Conservation (phyloP, 2,329 filamentous ascomycete species). For the Purpureocillium takamizusanense region DNA sequence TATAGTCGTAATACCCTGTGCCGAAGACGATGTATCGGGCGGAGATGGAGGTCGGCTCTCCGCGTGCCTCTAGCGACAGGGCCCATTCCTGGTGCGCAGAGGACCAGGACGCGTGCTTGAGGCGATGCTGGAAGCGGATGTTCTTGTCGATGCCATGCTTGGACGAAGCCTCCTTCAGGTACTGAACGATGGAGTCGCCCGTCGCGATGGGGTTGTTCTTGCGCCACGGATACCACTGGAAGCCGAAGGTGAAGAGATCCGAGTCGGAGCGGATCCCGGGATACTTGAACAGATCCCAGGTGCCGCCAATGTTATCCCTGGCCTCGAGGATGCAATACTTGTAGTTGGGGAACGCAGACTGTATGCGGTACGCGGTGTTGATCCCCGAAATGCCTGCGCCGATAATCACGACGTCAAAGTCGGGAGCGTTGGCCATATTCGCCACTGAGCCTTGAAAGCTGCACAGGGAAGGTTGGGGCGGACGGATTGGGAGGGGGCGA, state of each 20-base stretch:
- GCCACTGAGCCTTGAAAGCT: no score
- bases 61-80: slow-evolving; percentile 26
- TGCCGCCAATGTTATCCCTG: slow-evolving; percentile 56
- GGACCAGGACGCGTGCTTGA: slow-evolving; percentile 40
- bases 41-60: slow-evolving; percentile 16
- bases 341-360: slow-evolving; percentile 41
- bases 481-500: no score
- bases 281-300: slow-evolving; percentile 67
- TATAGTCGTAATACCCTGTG: slow-evolving; percentile 61
- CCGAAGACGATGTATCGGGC: slow-evolving; percentile 50
- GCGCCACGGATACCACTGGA: slow-evolving; percentile 61
- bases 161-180: slow-evolving; percentile 39
- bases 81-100: slow-evolving; percentile 44
- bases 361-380: slow-evolving; percentile 59
- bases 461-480: no score
- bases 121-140: slow-evolving; percentile 38
- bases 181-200: slow-evolving; percentile 37
- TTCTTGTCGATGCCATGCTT: slow-evolving; percentile 27
- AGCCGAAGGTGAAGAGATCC: slow-evolving; percentile 48
- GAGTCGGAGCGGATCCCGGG: slow-evolving; percentile 60
- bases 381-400: slow-evolving; percentile 65
- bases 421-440: not conserved
- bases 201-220: slow-evolving; percentile 40
- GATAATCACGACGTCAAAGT: slow-evolving; percentile 49
- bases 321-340: slow-evolving; percentile 57